Percentiles rank a stretch among this genome's conserved stretches.
Conservation (phyloP, 2,329 filamentous ascomycete genomes). For the Aureobasidium subglaciale region DNA sequence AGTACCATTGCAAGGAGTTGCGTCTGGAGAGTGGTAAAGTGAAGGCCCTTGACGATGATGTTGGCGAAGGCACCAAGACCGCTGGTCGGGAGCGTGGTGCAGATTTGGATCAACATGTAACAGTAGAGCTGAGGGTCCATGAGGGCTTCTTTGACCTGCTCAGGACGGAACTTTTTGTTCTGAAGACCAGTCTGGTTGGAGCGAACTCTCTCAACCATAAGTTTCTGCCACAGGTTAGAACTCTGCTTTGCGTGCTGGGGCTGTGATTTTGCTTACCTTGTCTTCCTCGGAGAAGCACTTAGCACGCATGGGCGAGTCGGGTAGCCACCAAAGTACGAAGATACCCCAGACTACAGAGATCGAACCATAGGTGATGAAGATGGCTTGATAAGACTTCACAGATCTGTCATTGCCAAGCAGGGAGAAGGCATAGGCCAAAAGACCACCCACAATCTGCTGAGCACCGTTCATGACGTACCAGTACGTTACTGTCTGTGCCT, state of each 20-base stretch:
- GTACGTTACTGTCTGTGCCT: conserved; percentile 58
- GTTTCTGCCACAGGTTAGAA: conserved; percentile 44
- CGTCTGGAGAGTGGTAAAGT: conserved; percentile 59
- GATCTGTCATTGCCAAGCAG: conserved; percentile 24
- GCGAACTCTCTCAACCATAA: conserved; percentile 43
- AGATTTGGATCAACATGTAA: conserved; percentile 48
- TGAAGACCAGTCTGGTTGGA: conserved; percentile 41
- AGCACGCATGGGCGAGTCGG: conserved; percentile 64
- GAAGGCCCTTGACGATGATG: conserved; percentile 64
- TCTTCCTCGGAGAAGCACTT: conserved; percentile 57
- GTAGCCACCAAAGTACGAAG: conserved; percentile 58
- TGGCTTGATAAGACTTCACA: conserved; percentile 53
- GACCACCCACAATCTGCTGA: conserved; percentile 65
- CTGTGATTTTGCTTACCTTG: neutral
- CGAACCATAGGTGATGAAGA: conserved; percentile 61
- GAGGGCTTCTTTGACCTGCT: conserved; percentile 52
- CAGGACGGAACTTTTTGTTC: conserved; percentile 43
- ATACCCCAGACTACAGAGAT: conserved; percentile 57
- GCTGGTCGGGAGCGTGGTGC: conserved; percentile 65
- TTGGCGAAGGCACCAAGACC: conserved; percentile 67
- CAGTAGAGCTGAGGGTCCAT: conserved; percentile 54
- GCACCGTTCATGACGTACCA: conserved; percentile 56
- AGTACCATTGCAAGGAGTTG: conserved; percentile 70
- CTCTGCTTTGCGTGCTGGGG: conserved; percentile 37
- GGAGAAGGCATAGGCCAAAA: conserved; percentile 52